Evolutionary conservation across 169 alveolate genomes (phyloP).

Genomic region (Plasmodium reichenowi): DNA sequence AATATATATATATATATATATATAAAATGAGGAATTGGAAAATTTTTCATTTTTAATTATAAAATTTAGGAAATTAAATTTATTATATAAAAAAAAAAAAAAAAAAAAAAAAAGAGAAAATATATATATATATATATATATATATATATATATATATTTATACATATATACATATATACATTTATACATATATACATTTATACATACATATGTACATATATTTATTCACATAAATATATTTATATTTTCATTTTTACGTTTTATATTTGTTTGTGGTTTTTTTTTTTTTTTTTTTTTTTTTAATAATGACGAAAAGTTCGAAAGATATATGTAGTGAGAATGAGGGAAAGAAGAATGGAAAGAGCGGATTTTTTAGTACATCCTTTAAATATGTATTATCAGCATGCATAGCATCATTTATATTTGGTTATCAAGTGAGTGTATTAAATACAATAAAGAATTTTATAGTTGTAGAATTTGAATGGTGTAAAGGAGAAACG

Average conservation of each 20-base stretch:
- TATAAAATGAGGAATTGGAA: no score
- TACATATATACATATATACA: background rate
- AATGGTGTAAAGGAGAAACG: conserved; percentile 79
- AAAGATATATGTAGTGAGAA: conserved; percentile 17
- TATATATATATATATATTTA: background rate
- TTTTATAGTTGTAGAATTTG: conserved; percentile 81
- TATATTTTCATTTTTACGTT: no score
- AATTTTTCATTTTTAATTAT: no score
- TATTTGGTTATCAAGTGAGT: conserved; percentile 82
- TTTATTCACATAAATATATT: background rate
- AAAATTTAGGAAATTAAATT: no score
- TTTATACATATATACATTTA: background rate
- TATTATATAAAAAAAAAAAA: no score
- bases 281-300: no score
- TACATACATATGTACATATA: background rate
- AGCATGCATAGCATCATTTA: conserved; percentile 81
- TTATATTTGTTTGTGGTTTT: no score
- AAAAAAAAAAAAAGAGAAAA: no score
- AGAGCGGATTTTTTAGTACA: conserved; percentile 21
- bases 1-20: background rate
- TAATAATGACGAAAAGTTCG: conserved; percentile 10
- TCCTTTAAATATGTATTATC: conserved; percentile 53
- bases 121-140: background rate
- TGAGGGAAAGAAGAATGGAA: background rate
- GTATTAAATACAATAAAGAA: conserved; percentile 80